These are phyloP conservation scores for Ceratobasidium sp. DNA, from an alignment of 1,284 basidiomycete species.

Conservation along the genomic window DNA sequence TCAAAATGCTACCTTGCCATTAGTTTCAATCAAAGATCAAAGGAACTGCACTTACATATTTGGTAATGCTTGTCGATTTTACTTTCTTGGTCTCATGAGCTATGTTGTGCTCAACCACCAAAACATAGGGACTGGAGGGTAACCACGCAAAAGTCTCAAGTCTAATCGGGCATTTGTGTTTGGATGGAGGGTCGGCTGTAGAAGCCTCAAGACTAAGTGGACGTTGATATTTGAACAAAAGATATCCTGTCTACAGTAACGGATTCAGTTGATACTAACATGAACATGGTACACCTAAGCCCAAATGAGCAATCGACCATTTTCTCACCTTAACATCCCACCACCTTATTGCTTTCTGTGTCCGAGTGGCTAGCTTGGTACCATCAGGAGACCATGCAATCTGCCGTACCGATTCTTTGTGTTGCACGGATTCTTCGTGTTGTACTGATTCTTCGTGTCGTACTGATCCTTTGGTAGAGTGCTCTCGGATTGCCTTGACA, in stretches of 20 bases:
- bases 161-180: background rate
- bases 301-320: too few species aligned
- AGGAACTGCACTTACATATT: background rate
- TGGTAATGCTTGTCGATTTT: background rate
- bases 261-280: too few species aligned
- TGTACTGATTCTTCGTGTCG: background rate
- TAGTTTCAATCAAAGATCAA: background rate
- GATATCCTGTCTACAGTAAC: too few species aligned
- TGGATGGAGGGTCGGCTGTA: too few species aligned
- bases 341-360: background rate
- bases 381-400: background rate
- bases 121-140: background rate
- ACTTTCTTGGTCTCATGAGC: background rate
- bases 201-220: background rate
- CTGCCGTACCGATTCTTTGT: background rate
- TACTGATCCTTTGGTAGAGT: background rate
- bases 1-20: background rate
- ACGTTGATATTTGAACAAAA: background rate
- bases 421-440: background rate
- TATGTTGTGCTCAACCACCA: background rate
- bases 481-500: background rate
- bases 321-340: background rate
- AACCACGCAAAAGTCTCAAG: background rate
- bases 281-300: too few species aligned
- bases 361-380: background rate